Percentiles rank a stretch among this genome's conserved stretches.
phyloP scores from a whole-genome alignment of 371 early-diverging fungal species.

The Rhizoclosmatium hyalinum region DNA sequence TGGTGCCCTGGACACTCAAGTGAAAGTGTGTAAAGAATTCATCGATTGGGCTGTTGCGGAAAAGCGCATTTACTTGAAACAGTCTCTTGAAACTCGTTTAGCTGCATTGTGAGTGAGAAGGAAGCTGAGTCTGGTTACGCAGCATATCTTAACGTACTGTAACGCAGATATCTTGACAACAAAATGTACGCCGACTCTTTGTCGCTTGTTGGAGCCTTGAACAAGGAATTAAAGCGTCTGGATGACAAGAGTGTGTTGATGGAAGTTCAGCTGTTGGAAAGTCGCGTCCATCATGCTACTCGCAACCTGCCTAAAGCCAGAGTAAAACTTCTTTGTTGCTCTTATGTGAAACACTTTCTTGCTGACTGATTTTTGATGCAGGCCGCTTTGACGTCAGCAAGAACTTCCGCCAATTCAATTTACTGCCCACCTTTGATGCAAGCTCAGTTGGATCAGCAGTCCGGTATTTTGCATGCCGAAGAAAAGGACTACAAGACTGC shows the following conservation, averaged over 20 bases:
- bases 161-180: constrained; percentile 80
- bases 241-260: constrained; percentile 98
- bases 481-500: constrained; percentile 99
- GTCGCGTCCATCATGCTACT: constrained; percentile 91
- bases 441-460: constrained; percentile 96
- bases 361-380: too few species aligned
- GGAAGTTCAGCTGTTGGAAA: constrained; percentile 96
- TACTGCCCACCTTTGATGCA: constrained; percentile 98
- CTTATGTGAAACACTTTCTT: too few species aligned
- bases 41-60: constrained; percentile 92
- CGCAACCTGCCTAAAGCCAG: constrained; percentile 93
- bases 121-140: background rate
- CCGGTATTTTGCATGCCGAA: constrained; percentile 96
- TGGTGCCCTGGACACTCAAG: constrained; percentile 85
- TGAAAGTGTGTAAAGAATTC: constrained; percentile 89
- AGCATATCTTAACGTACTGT: background rate
- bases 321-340: constrained; percentile 58
- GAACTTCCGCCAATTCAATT: constrained; percentile 96
- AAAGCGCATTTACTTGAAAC: constrained; percentile 92
- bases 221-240: constrained; percentile 95
- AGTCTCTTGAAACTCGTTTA: constrained; percentile 91
- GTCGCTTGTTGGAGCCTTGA: constrained; percentile 78
- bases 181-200: constrained; percentile 93
- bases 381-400: constrained; percentile 95
- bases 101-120: constrained; percentile 71